Percentiles rank a stretch among this genome's conserved stretches.
These are phyloP conservation scores for Elsinoe batatas DNA, from an alignment of 2,329 filamentous ascomycete species.

Conservation along the genomic window DNA sequence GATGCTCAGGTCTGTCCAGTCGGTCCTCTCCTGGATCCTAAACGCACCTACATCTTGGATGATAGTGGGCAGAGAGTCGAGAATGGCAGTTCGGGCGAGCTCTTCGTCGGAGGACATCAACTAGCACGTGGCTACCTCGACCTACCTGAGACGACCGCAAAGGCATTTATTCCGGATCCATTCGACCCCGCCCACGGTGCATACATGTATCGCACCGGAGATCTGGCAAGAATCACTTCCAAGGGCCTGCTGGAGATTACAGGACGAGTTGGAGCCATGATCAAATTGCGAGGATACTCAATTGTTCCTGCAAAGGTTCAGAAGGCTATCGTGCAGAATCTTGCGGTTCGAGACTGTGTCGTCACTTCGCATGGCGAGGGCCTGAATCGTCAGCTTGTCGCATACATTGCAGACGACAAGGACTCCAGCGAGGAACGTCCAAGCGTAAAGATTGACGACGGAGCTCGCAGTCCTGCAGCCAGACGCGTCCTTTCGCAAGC, in stretches of 20 bases:
- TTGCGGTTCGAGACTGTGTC: constrained; percentile 62
- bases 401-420: constrained; percentile 62
- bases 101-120: constrained; percentile 64
- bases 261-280: constrained; percentile 67
- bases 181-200: constrained; percentile 51
- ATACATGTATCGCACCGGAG: constrained; percentile 66
- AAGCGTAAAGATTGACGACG: constrained; percentile 55
- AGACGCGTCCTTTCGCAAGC: constrained; percentile 54
- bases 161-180: constrained; percentile 58
- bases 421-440: constrained; percentile 50
- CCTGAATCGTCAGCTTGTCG: constrained; percentile 63
- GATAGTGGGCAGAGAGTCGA: constrained; percentile 56
- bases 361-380: constrained; percentile 68
- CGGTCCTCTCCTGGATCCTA: constrained; percentile 56
- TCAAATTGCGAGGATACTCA: constrained; percentile 70
- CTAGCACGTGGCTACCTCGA: constrained; percentile 71
- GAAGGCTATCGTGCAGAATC: constrained; percentile 56
- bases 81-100: constrained; percentile 55
- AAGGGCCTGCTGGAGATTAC: constrained; percentile 65
- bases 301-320: constrained; percentile 70
- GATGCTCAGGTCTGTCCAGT: constrained; percentile 62
- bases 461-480: constrained; percentile 60
- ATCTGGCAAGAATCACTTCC: constrained; percentile 56
- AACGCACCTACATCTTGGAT: constrained; percentile 63
- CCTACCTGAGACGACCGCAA: constrained; percentile 64